A percentile compares a stretch with the other conserved stretches of the same genome.
Conservation (phyloP, 441 rosid species). For the Biscutella auriculata region DNA sequence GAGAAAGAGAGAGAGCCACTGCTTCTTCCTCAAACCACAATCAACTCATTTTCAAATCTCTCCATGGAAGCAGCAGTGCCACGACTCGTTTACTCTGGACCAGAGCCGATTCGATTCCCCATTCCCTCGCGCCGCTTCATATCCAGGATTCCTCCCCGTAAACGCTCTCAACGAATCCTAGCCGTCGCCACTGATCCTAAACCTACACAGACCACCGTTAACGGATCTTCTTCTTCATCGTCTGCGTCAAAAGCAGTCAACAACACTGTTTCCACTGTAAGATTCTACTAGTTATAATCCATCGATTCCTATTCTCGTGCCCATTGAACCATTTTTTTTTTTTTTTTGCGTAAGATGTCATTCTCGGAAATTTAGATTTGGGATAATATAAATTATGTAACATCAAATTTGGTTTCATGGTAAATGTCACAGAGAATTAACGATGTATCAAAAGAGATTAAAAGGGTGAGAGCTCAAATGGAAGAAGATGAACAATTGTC, state of each 20-base stretch:
- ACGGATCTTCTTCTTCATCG: slow-evolving; percentile 31
- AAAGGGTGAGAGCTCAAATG: slow-evolving; percentile 87
- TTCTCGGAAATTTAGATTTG: no score
- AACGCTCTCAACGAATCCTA: slow-evolving; percentile 32
- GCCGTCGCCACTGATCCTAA: slow-evolving; percentile 73
- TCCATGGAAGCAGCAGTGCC: slow-evolving; percentile 48
- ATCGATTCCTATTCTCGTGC: no score
- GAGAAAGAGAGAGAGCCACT: no score
- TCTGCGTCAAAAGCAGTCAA: slow-evolving; percentile 27
- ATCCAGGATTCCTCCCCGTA: slow-evolving; percentile 13
- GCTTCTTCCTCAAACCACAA: slow-evolving; percentile 7
- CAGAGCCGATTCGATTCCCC: slow-evolving; percentile 30
- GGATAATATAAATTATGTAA: not conserved
- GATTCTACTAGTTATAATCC: not conserved
- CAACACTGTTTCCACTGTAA: slow-evolving; percentile 58
- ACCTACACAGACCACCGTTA: slow-evolving; percentile 30
- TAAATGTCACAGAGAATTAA: slow-evolving; percentile 52
- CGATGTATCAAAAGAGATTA: slow-evolving; percentile 84
- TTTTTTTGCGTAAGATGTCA: no score
- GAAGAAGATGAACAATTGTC: slow-evolving; percentile 80
- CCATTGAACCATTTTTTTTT: no score
- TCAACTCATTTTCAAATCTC: not conserved
- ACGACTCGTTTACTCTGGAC: slow-evolving; percentile 56
- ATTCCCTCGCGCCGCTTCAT: slow-evolving; percentile 21
- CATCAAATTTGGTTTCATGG: not conserved